Conservation (phyloP, 2,329 filamentous ascomycete genomes). For the Ophiobolus disseminans region DNA sequence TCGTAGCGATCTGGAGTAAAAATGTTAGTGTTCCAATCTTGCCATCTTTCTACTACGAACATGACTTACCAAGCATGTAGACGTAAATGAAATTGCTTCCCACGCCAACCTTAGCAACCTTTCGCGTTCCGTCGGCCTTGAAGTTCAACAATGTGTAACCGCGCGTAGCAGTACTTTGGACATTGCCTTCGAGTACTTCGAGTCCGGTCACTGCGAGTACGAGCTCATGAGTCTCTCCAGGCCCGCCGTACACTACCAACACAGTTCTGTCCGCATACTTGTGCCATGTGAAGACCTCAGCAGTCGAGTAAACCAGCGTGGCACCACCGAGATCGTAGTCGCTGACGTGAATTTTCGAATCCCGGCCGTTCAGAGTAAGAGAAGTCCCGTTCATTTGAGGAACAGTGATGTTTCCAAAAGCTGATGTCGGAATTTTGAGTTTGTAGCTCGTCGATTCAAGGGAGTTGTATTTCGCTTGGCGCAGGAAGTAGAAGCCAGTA, state of each 20-base stretch:
- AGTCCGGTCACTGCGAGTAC: slow-evolving; percentile 53
- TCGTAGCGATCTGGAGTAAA: slow-evolving; percentile 63
- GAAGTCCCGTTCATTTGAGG: slow-evolving; percentile 63
- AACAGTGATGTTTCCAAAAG: slow-evolving; percentile 61
- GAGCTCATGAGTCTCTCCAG: slow-evolving; percentile 69
- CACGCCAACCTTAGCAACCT: slow-evolving; percentile 57
- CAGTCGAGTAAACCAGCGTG: slow-evolving; percentile 70
- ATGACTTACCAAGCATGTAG: slow-evolving; percentile 62
- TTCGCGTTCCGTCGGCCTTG: slow-evolving; percentile 61
- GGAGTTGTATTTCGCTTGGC: slow-evolving; percentile 71
- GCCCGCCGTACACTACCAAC: slow-evolving; percentile 69
- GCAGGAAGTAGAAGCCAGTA: slow-evolving; percentile 69
- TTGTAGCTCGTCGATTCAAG: slow-evolving; percentile 66
- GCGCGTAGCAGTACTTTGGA: slow-evolving; percentile 47
- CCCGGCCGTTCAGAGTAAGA: slow-evolving; percentile 66
- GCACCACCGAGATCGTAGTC: slow-evolving; percentile 70
- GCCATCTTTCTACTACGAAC: slow-evolving; percentile 4
- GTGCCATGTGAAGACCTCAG: slow-evolving; percentile 74
- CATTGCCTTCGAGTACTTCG: slow-evolving; percentile 52
- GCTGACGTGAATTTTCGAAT: slow-evolving; percentile 71
- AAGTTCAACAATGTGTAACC: slow-evolving; percentile 62
- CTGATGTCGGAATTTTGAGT: slow-evolving; percentile 67
- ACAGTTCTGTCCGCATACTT: slow-evolving; percentile 65
- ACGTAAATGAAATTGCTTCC: slow-evolving; percentile 57
- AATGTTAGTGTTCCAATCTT: slow-evolving; percentile 12